Conservation (phyloP, 1,284 basidiomycete species). For the Sporisorium iseilematis-ciliati region DNA sequence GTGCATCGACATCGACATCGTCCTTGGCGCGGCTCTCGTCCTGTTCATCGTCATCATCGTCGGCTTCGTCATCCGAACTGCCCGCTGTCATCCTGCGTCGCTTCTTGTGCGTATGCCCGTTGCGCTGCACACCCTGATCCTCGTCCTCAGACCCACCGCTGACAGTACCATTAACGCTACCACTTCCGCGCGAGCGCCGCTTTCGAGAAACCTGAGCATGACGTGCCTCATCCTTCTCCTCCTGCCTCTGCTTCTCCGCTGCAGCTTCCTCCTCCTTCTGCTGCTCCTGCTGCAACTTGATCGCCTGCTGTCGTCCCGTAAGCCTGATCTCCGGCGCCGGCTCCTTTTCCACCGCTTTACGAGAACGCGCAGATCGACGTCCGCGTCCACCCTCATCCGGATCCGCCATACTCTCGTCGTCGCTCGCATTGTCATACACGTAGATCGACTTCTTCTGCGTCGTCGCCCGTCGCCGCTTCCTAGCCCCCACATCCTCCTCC, state of each 20-base stretch:
- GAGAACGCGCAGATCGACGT: constrained; percentile 18
- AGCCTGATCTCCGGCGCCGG: constrained; percentile 31
- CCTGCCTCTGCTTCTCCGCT: constrained; percentile 18
- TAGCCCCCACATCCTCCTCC: constrained; percentile 15
- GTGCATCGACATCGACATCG: background rate
- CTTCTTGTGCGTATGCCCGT: constrained; percentile 20
- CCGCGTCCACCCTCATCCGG: constrained; percentile 22
- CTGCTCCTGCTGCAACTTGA: constrained; percentile 49
- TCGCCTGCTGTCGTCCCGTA: constrained; percentile 46
- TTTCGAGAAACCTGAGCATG: constrained; percentile 13
- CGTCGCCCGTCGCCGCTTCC: constrained; percentile 12
- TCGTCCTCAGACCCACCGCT: constrained; percentile 29
- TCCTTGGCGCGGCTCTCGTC: constrained; percentile 2
- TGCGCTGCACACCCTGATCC: constrained; percentile 9
- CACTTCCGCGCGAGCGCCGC: constrained; percentile 9
- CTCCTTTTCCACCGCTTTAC: constrained; percentile 16
- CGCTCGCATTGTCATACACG: constrained; percentile 42
- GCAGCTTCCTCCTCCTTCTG: constrained; percentile 38
- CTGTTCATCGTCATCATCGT: background rate
- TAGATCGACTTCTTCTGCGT: constrained; percentile 45
- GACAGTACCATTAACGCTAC: background rate
- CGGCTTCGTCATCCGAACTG: constrained; percentile 25
- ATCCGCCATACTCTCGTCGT: constrained; percentile 46
- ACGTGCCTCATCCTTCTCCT: constrained; percentile 13
- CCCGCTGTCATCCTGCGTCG: constrained; percentile 21